Conservation (phyloP, 305 asterid species). For the Caryopteris hybrid region DNA sequence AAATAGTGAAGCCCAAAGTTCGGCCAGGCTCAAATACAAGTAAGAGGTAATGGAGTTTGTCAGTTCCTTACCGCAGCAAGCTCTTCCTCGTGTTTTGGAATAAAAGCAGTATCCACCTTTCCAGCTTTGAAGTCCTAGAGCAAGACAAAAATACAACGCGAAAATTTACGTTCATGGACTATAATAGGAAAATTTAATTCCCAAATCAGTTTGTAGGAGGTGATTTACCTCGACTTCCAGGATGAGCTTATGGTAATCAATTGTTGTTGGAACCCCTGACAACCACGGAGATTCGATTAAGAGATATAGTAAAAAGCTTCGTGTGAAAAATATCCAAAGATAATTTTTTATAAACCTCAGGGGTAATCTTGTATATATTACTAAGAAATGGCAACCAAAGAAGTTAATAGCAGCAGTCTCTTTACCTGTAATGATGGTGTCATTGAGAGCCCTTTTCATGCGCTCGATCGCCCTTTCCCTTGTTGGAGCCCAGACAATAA, state of each 20-base stretch:
- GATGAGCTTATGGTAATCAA: slow-evolving; percentile 96
- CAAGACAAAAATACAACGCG: not conserved
- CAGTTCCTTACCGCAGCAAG: slow-evolving; percentile 76
- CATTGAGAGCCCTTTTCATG: slow-evolving; percentile 97
- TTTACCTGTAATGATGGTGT: slow-evolving; percentile 84
- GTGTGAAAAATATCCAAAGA: not conserved
- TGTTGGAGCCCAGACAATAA: slow-evolving; percentile 98
- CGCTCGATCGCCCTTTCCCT: slow-evolving; percentile 91
- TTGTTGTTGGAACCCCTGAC: slow-evolving; percentile 96
- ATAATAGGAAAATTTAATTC: not conserved
- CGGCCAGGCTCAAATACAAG: not conserved
- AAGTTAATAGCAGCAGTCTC: not conserved
- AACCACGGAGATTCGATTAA: slow-evolving; percentile 10
- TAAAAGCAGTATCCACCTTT: slow-evolving; percentile 90
- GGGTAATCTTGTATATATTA: not conserved
- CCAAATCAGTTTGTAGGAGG: not conserved
- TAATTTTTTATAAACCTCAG: not conserved
- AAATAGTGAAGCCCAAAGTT: no score
- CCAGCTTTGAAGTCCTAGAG: slow-evolving; percentile 86
- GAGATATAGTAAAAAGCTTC: not conserved
- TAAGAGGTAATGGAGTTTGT: not conserved
- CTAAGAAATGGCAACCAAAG: not conserved
- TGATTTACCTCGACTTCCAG: slow-evolving; percentile 77
- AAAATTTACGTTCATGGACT: not conserved
- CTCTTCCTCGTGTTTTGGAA: slow-evolving; percentile 93